phyloP scores from a whole-genome alignment of 257 asterid genomes.

The Ophiorrhiza pumila region DNA sequence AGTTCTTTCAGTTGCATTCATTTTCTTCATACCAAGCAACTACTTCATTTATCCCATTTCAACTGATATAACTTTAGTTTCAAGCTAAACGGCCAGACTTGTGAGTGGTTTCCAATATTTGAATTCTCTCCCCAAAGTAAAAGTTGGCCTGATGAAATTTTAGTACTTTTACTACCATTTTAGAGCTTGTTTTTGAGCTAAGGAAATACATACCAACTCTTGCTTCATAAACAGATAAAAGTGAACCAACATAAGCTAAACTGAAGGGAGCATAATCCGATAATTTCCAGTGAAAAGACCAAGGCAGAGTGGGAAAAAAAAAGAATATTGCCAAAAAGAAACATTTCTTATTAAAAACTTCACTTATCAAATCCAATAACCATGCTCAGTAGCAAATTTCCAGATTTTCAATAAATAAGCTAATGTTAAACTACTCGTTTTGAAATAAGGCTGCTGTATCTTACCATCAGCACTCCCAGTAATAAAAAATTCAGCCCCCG shows the following conservation, averaged over 20 bases:
- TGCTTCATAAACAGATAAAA: neutral
- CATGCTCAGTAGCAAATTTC: neutral
- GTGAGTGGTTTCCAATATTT: neutral
- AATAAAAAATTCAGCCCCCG: slow-evolving; percentile 90
- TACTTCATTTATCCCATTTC: neutral
- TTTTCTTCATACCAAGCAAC: neutral
- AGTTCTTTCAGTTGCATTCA: neutral
- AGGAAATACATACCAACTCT: neutral
- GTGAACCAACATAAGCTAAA: neutral
- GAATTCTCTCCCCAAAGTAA: neutral
- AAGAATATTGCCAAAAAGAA: neutral
- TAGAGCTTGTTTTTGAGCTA: neutral
- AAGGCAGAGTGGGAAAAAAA: neutral
- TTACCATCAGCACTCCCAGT: slow-evolving; percentile 92
- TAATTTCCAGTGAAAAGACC: neutral
- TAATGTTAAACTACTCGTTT: neutral
- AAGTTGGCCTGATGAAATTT: neutral
- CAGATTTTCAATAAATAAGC: neutral
- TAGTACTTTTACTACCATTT: too few species aligned
- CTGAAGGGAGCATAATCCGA: neutral
- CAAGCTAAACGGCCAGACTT: neutral
- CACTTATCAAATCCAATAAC: neutral
- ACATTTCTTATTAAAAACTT: neutral
- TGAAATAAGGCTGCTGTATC: slow-evolving; percentile 3
- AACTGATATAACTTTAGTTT: neutral